These are phyloP conservation scores for Xylaria sp. DNA, from an alignment of 2,329 filamentous ascomycete genomes.

Conservation along the genomic window DNA sequence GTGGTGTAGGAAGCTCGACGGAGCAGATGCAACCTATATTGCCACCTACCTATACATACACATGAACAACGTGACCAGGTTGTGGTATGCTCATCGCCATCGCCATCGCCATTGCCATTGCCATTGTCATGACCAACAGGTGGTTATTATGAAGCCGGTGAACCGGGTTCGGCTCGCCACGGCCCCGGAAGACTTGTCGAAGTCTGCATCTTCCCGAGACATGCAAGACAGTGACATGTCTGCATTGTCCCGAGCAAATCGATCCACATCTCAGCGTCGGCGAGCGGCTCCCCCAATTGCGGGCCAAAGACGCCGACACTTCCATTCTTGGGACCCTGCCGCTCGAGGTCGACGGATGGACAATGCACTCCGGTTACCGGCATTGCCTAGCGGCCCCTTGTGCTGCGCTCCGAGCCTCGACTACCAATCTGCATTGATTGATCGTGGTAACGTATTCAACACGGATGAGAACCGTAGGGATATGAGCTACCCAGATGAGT, in stretches of 20 bases:
- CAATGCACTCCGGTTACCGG: constrained; percentile 33
- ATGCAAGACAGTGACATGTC: constrained; percentile 35
- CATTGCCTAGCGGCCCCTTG: constrained; percentile 29
- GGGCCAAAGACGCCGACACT: constrained; percentile 24
- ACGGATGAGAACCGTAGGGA: not conserved
- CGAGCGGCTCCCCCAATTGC: constrained; percentile 31
- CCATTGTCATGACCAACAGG: not conserved
- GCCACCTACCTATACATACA: not conserved
- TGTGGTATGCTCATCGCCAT: not conserved
- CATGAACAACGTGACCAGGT: not conserved
- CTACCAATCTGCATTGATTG: constrained; percentile 3
- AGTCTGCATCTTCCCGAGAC: constrained; percentile 39
- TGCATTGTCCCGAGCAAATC: constrained; percentile 32
- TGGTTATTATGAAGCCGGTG: constrained; percentile 2
- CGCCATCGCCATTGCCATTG: no score
- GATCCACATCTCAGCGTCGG: constrained; percentile 20
- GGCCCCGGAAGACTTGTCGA: constrained; percentile 33
- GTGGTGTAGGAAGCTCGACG: not conserved
- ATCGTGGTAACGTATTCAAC: not conserved
- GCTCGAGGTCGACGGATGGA: constrained; percentile 32
- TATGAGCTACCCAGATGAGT: not conserved
- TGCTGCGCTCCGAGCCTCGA: constrained; percentile 14
- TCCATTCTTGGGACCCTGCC: constrained; percentile 33
- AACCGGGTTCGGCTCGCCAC: constrained; percentile 31
- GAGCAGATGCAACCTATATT: not conserved